These are phyloP conservation scores for Hypericum perforatum DNA, from an alignment of 345 rosid species.

Conservation along the genomic window DNA sequence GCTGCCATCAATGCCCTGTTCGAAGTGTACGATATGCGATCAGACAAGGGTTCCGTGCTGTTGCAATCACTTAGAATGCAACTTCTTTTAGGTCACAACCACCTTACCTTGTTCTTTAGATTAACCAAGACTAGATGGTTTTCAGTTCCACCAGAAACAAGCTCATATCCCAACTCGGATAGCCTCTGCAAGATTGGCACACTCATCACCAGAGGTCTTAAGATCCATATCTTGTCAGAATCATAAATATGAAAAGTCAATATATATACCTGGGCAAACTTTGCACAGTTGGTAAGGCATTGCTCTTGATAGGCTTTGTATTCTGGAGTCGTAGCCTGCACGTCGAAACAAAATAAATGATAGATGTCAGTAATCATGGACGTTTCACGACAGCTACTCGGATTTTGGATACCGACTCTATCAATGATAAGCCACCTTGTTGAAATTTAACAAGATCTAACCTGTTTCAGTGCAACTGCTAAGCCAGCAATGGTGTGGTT, in stretches of 20 bases:
- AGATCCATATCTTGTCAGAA: too few relatives aligned
- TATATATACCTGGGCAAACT: constrained; percentile 65
- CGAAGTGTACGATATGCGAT: constrained; percentile 3
- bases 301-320: constrained; percentile 98
- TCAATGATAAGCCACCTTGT: background rate
- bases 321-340: constrained; percentile 84
- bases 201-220: background rate
- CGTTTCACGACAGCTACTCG: too few relatives aligned
- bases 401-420: background rate
- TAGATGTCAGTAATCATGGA: too few relatives aligned
- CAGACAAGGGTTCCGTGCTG: background rate
- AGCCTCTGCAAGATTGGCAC: constrained; percentile 44
- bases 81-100: background rate
- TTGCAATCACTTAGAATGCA: too few relatives aligned
- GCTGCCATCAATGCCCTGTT: constrained; percentile 89
- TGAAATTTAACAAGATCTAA: constrained; percentile 2
- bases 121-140: constrained; percentile 96
- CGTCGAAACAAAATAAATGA: too few relatives aligned
- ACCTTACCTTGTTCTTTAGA: constrained; percentile 72
- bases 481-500: constrained; percentile 96
- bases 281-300: constrained; percentile 73
- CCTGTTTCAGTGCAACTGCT: constrained; percentile 96
- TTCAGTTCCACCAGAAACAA: constrained; percentile 98
- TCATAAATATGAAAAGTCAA: too few relatives aligned
- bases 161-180: constrained; percentile 54